These are phyloP conservation scores for Fusarium abutilonis DNA, from an alignment of 2,329 filamentous ascomycete genomes.

Conservation along the genomic window DNA sequence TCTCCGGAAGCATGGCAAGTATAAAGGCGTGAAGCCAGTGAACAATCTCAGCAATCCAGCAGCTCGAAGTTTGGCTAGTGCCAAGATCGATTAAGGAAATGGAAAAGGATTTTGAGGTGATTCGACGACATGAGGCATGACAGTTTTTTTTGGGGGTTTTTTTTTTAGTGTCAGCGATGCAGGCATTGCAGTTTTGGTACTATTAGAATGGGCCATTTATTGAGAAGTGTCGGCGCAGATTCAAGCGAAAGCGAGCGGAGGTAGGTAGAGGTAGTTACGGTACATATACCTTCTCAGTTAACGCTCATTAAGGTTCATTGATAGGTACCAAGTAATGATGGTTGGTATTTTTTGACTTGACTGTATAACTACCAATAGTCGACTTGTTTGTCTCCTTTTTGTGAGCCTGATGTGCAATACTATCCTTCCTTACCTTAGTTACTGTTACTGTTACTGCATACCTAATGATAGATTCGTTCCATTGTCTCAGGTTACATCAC, in stretches of 20 bases:
- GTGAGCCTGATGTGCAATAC: too few relatives aligned
- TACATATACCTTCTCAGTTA: conserved; percentile 1
- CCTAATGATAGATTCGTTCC: not conserved
- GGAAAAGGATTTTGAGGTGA: conserved; percentile 8
- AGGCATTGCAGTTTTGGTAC: conserved; percentile 1
- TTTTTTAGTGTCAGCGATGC: conserved; percentile 13
- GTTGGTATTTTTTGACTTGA: too few relatives aligned
- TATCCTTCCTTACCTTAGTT: too few relatives aligned
- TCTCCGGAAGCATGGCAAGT: conserved; percentile 85
- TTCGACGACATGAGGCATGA: conserved; percentile 23
- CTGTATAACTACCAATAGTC: too few relatives aligned
- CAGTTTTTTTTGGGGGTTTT: conserved; percentile 21
- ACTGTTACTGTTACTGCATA: too few relatives aligned
- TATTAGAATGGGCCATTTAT: not conserved
- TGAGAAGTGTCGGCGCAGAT: not conserved
- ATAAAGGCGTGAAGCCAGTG: conserved; percentile 77
- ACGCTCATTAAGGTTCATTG: conserved; percentile 21
- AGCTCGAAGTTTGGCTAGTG: conserved; percentile 72
- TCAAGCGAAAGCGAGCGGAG: conserved; percentile 12
- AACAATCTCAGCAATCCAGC: conserved; percentile 82
- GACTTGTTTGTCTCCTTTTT: too few relatives aligned
- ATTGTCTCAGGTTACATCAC: conserved; percentile 27
- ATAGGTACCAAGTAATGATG: not conserved
- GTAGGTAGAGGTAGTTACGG: not conserved
- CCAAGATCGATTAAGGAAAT: conserved; percentile 74